A percentile compares a stretch with the other conserved stretches of the same genome.
Conservation (phyloP, 768 basidiomycete species). For the Multifurca ochricompacta region DNA sequence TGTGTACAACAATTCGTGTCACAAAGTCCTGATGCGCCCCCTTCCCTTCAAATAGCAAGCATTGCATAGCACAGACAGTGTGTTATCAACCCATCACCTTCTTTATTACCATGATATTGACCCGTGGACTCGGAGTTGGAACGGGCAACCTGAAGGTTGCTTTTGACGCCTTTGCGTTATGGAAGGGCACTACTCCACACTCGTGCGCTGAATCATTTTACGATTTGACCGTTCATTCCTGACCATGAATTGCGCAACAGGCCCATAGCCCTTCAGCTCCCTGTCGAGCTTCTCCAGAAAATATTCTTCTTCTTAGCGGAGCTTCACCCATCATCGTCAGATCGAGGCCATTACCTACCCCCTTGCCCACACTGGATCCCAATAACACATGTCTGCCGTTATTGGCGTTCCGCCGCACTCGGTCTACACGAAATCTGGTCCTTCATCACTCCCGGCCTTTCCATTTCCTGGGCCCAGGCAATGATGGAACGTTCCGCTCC, state of each 20-base stretch:
- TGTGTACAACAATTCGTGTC: background rate
- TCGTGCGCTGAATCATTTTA: background rate
- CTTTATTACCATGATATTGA: background rate
- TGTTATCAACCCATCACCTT: too few species aligned
- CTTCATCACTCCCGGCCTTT: constrained; percentile 6
- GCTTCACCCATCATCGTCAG: background rate
- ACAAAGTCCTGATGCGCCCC: background rate
- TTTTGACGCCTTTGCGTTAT: background rate
- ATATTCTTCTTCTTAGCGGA: background rate
- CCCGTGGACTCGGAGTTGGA: background rate
- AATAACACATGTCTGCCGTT: constrained; percentile 9
- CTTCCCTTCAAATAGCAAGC: background rate
- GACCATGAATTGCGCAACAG: background rate
- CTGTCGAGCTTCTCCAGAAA: constrained; percentile 9
- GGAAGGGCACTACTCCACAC: background rate
- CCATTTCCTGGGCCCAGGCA: constrained; percentile 12
- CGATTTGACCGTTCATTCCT: background rate
- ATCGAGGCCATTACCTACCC: background rate
- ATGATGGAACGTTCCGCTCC: constrained; percentile 17
- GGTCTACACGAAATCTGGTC: constrained; percentile 15
- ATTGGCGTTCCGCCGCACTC: constrained; percentile 15
- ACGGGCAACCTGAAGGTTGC: background rate
- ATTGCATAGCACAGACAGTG: too few species aligned
- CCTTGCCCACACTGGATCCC: constrained; percentile 5
- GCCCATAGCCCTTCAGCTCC: background rate